phyloP scores from a whole-genome alignment of 345 rosid genomes.

The Eucalyptus urophylla region DNA sequence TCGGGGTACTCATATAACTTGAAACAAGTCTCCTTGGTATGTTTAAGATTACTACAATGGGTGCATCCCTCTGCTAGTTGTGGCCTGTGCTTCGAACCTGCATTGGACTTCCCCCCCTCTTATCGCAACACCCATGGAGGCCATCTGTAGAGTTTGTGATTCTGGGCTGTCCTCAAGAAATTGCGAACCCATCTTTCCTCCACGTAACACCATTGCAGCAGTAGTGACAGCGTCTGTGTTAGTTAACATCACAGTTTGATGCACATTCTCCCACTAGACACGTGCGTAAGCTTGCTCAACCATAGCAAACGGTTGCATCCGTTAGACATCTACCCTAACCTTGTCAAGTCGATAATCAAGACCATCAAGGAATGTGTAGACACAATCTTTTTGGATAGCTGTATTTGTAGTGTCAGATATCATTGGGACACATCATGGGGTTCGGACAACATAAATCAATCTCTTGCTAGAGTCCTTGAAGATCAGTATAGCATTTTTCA shows the following conservation, averaged over 20 bases:
- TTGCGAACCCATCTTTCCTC: background rate
- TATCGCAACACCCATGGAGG: background rate
- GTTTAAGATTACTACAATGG: background rate
- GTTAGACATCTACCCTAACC: background rate
- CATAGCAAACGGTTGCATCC: background rate
- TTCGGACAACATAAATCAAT: background rate
- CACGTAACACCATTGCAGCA: rapidly evolving
- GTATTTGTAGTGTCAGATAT: background rate
- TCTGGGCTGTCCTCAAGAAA: rapidly evolving
- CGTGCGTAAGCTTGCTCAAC: background rate
- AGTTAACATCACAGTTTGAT: background rate
- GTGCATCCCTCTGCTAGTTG: background rate
- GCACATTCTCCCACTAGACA: rapidly evolving
- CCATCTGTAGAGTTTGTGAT: background rate
- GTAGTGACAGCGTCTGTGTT: rapidly evolving
- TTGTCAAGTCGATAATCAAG: background rate
- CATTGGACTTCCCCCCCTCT: background rate
- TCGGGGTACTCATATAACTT: background rate
- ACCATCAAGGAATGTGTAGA: background rate
- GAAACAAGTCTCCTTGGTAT: background rate
- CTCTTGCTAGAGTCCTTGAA: background rate
- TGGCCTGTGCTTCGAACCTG: background rate
- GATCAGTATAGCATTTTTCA: background rate
- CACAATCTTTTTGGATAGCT: background rate
- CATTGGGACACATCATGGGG: background rate